Evolutionary conservation across 495 filamentous ascomycete genomes (phyloP), one percentile per base, ranked within the genome.

Genomic region (Penicillium desertorum): DNA sequence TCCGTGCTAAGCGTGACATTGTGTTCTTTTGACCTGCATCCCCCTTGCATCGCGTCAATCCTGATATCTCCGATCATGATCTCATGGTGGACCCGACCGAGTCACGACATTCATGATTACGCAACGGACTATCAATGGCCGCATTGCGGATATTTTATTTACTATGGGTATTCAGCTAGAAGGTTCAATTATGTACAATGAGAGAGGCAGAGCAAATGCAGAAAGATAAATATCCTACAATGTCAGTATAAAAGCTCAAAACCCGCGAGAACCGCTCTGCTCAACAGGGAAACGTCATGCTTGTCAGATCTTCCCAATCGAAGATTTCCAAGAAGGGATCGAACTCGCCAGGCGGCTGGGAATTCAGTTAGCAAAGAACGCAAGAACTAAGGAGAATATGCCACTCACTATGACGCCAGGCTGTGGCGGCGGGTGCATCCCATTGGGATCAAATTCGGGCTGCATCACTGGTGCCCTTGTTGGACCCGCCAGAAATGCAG

Each of bases 281-380:
- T 64, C 54, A 66, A 47, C 65, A 63, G 45, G 61, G 64, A 19
- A 76, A 63, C 0, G 71, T 61, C 50, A 75, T 66, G 2, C 70
- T 71, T 20, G 74, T 66, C 37, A 77, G 45, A 57, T 78, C 73
- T 29, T 73, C 74, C 74, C 74, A 78, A 52, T 78, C 70, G 53
- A 77, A 77, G 1, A 75, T 72, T 39, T 76, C 74, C 10, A 78
- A 61, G 55, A 75, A 77, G 39, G 72, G 71, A 48, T 77, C 75
- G n/a, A 78, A 71, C 20, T 73, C 71, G 3, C 59, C 70, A 8
- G 72, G 54, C 2, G 63, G 68, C 76, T 78, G 45, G 17, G 19
- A 34, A 45, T 4, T 17, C 30, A 43, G 19, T 34, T 19, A 54
- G 50, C 22, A 19, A 19, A 37, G 16, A 22, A 39, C 5, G 12